phyloP scores from a whole-genome alignment of 1,284 basidiomycete species.

The Somion occarium region DNA sequence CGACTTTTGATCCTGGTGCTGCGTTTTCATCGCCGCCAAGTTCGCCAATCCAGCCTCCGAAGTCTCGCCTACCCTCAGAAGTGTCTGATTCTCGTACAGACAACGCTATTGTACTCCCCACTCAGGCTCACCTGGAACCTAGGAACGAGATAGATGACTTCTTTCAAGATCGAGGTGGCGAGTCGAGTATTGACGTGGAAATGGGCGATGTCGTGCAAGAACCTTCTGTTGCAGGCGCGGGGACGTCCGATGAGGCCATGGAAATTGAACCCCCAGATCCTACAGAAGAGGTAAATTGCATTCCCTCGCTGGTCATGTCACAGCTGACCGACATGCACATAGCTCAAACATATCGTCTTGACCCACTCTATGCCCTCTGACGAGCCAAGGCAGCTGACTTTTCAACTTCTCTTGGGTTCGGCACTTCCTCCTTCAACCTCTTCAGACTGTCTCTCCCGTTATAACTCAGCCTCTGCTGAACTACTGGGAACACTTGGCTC shows the following conservation, averaged over 20 bases:
- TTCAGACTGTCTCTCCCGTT: slow-evolving; percentile 23
- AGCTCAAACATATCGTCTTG: slow-evolving; percentile 58
- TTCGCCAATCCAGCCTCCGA: no score
- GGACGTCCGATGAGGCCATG: slow-evolving; percentile 22
- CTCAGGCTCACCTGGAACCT: not conserved
- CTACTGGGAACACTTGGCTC: slow-evolving; percentile 36
- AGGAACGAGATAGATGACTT: not conserved
- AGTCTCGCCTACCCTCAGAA: no score
- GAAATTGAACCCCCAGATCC: slow-evolving; percentile 29
- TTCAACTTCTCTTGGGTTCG: slow-evolving; percentile 51
- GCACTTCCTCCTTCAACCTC: slow-evolving; percentile 24
- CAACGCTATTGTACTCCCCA: no score
- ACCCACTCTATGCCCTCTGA: slow-evolving; percentile 43
- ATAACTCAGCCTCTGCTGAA: slow-evolving; percentile 35
- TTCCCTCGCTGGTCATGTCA: slow-evolving; percentile 3
- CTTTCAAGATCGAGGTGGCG: not conserved
- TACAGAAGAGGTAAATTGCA: slow-evolving; percentile 54
- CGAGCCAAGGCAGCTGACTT: slow-evolving; percentile 33
- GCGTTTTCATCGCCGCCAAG: slow-evolving; percentile 8
- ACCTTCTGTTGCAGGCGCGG: not conserved
- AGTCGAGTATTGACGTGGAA: no score
- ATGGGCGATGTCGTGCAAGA: no score
- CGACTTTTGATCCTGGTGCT: not conserved
- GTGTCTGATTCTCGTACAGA: no score
- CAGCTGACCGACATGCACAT: slow-evolving; percentile 2